Conservation (phyloP, 495 filamentous ascomycete genomes). For the Elasticomyces elasticus region DNA sequence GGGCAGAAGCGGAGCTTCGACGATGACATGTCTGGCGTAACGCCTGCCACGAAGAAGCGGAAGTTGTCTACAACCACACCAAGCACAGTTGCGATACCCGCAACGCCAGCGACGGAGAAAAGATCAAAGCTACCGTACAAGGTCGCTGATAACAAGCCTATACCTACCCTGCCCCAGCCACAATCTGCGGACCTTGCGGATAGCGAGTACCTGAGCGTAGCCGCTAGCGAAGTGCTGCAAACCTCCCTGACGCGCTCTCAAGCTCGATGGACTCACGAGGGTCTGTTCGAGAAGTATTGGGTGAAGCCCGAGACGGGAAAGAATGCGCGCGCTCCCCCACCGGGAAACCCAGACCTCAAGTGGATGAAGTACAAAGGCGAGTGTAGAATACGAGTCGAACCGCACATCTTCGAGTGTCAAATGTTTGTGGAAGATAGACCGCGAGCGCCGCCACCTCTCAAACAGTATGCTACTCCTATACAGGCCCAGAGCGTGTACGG, state of each 20-base stretch:
- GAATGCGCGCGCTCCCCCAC: conserved; percentile 34
- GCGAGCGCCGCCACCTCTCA: conserved; percentile 37
- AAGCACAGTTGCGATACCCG: background rate
- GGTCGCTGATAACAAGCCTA: conserved; percentile 52
- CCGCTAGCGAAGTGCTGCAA: conserved; percentile 65
- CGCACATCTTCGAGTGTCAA: conserved; percentile 80
- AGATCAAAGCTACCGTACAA: conserved; percentile 53
- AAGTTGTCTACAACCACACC: conserved; percentile 3
- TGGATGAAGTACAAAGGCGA: conserved; percentile 75
- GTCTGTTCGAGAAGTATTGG: conserved; percentile 89
- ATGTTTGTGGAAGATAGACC: conserved; percentile 77
- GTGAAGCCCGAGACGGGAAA: conserved; percentile 53
- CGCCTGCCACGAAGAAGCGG: conserved; percentile 30
- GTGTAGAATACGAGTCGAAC: conserved; percentile 75
- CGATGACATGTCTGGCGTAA: conserved; percentile 14
- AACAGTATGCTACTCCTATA: conserved; percentile 44
- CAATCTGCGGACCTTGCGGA: conserved; percentile 54
- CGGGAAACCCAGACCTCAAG: conserved; percentile 74
- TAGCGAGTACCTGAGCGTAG: conserved; percentile 68
- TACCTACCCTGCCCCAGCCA: conserved; percentile 62
- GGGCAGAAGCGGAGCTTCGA: conserved; percentile 13
- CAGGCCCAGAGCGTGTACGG: conserved; percentile 8
- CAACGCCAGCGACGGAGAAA: conserved; percentile 32
- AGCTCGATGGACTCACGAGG: conserved; percentile 76
- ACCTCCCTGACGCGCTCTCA: conserved; percentile 77